Conservation (phyloP, 2,329 filamentous ascomycete genomes). For the Dothistroma pini region DNA sequence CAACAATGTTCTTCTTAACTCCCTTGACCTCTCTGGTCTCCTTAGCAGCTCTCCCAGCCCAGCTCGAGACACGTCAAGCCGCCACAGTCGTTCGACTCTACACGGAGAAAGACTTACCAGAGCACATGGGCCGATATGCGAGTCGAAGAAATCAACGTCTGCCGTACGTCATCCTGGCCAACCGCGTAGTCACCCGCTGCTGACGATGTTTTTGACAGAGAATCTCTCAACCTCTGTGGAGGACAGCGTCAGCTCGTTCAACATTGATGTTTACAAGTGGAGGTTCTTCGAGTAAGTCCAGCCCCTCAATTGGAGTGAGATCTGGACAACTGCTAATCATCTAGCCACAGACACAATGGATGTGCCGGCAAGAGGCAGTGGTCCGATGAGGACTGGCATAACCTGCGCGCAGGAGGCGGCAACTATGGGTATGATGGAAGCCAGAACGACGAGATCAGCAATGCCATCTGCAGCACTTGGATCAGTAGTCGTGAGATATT, state of each 20-base stretch:
- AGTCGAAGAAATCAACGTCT: background rate
- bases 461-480: background rate
- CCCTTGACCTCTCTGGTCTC: background rate
- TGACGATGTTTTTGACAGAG: background rate
- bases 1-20: background rate
- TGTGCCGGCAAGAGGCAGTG: background rate
- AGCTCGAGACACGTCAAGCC: background rate
- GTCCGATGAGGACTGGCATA: background rate
- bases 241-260: background rate
- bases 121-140: background rate
- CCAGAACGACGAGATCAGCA: background rate
- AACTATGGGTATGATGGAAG: background rate
- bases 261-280: background rate
- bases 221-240: background rate
- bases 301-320: background rate
- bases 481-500: too few relatives aligned
- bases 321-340: background rate
- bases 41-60: background rate
- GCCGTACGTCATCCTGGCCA: background rate
- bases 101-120: background rate
- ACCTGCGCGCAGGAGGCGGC: background rate
- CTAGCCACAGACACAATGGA: background rate
- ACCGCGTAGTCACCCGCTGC: background rate
- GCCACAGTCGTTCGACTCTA: background rate
- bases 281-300: background rate